Evolutionary conservation across 176 grass and related monocot species (phyloP), one percentile per base, ranked within the genome.

Genomic region (Avena atlantica): DNA sequence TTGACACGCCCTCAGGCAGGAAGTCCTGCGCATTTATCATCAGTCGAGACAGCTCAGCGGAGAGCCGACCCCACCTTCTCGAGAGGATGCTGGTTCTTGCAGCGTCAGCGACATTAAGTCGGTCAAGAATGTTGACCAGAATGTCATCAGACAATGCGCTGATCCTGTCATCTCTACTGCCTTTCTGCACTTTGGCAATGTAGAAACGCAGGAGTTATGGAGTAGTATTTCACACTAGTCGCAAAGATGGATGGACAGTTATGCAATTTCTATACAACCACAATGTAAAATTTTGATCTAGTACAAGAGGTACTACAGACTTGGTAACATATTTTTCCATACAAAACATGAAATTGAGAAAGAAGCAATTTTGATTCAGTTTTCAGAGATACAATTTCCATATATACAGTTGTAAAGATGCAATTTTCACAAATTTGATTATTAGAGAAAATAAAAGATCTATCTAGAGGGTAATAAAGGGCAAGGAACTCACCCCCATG

Each of bases 61-160:
- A 23, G 70, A 73, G 20, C 5, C 47, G 40, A 73, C 19, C 47
- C 70, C 70, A 73, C 70, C 70, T 4, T 47, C 42, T 73, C 11
- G 70, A 73, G 20, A 73, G 42, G 70, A 48, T 21, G 70, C 70
- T 48, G 70, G 70, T 73, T 23, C 70, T 73, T 6, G 70, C 20
- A 20, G 70, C 70, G 9, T 73, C 70, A 2, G 9, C 10, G 42
- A 48, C 4, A 23, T 6, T 21, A 42, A 73, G 70, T 23, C 70
- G 42, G 42, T 73, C 70, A 5, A 73, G 40, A 48, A 73, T 48
- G 70, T 45, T 45, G 70, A 45, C 4, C 70, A 73, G 20, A 40
- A 73, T 73, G 70, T 73, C 68, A 12, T 71, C 68, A 44, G 68
- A 36, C 68, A 73, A 24, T 48, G 37, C 42, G 11, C 70, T 73